These are phyloP conservation scores for Canavalia gladiata DNA, from an alignment of 306 rosid species.

Conservation along the genomic window DNA sequence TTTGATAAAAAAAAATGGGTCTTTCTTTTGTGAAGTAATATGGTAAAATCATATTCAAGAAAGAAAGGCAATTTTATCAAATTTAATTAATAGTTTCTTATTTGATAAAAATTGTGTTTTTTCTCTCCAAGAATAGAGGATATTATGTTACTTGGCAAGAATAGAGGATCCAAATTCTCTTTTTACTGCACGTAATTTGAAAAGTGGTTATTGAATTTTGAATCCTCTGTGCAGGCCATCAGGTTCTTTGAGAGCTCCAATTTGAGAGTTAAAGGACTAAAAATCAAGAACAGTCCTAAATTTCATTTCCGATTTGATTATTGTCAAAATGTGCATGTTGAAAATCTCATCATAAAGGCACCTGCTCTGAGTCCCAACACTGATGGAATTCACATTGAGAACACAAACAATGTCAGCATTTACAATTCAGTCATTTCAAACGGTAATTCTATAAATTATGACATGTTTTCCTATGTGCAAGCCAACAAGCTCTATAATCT, in stretches of 20 bases:
- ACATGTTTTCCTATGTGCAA: background rate
- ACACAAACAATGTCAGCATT: slow-evolving; percentile 54
- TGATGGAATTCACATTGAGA: slow-evolving; percentile 70
- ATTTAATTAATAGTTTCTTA: too few species aligned
- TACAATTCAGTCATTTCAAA: slow-evolving; percentile 56
- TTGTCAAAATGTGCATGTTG: slow-evolving; percentile 57
- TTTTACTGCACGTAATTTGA: background rate
- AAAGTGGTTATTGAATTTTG: background rate
- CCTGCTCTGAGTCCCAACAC: slow-evolving; percentile 64
- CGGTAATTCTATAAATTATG: background rate
- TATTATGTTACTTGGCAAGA: too few species aligned
- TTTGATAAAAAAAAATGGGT: too few species aligned
- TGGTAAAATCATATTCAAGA: too few species aligned
- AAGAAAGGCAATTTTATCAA: too few species aligned
- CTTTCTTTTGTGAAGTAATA: too few species aligned
- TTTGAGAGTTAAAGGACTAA: slow-evolving; percentile 54
- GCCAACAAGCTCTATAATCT: background rate
- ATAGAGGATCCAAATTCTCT: too few species aligned
- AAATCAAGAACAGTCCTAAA: slow-evolving; percentile 61
- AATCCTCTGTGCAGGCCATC: slow-evolving; percentile 50
- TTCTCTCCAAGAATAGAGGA: too few species aligned
- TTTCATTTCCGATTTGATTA: slow-evolving; percentile 60
- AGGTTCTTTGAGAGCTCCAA: slow-evolving; percentile 62
- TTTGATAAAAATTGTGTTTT: too few species aligned
- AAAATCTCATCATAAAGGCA: slow-evolving; percentile 53